These are phyloP conservation scores for Lenwebbia sp. DNA, from an alignment of 345 rosid genomes.

Conservation along the genomic window DNA sequence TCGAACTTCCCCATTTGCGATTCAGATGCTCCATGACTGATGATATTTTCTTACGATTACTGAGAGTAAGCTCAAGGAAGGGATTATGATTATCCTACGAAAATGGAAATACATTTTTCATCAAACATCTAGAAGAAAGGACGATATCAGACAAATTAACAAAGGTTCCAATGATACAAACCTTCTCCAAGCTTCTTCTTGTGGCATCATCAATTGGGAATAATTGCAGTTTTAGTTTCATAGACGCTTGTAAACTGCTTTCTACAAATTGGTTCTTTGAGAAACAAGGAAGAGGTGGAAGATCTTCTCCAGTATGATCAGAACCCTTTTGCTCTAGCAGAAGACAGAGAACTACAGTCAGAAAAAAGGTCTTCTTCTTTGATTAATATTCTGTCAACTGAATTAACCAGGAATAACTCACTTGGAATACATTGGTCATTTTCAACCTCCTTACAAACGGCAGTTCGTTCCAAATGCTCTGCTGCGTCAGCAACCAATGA, in stretches of 20 bases:
- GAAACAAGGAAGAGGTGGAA: conserved; percentile 25
- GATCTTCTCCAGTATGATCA: conserved; percentile 29
- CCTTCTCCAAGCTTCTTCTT: conserved; percentile 84
- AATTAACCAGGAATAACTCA: background rate
- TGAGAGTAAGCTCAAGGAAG: conserved; percentile 92
- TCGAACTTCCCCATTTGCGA: conserved; percentile 93
- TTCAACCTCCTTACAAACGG: conserved; percentile 43
- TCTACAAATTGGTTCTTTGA: conserved; percentile 39
- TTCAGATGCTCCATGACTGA: conserved; percentile 88
- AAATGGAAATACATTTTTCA: conserved; percentile 12
- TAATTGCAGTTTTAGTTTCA: conserved; percentile 88
- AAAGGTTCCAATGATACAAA: conserved; percentile 22
- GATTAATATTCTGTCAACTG: background rate
- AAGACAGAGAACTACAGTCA: background rate
- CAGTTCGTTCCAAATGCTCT: conserved; percentile 81
- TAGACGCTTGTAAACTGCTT: conserved; percentile 30
- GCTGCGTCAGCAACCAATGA: conserved; percentile 99
- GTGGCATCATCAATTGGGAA: conserved; percentile 92
- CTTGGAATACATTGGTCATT: conserved; percentile 21
- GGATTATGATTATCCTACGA: conserved; percentile 92
- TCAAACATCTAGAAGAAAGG: background rate
- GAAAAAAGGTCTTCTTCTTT: background rate
- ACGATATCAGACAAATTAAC: background rate
- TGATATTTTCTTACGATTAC: conserved; percentile 87
- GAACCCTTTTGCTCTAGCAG: conserved; percentile 22